Percentiles rank a stretch among this genome's conserved stretches.
Conservation (phyloP, 805 yeast genomes). For the Candida anglica region DNA sequence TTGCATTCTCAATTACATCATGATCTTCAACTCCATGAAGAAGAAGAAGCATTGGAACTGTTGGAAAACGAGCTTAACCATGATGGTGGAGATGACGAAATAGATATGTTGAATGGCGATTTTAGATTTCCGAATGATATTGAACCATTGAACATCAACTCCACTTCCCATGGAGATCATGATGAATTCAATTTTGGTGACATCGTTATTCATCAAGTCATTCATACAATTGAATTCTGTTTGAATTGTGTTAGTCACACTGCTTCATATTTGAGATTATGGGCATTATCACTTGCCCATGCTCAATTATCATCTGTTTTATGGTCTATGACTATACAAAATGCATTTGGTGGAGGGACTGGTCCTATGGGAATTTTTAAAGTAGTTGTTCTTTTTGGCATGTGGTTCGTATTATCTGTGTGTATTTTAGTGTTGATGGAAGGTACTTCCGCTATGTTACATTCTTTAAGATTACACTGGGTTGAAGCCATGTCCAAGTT, state of each 20-base stretch:
- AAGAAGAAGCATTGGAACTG: conserved; percentile 25
- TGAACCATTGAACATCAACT: conserved; percentile 25
- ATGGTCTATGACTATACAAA: conserved; percentile 72
- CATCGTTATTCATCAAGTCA: conserved; percentile 73
- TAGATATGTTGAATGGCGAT: conserved; percentile 17
- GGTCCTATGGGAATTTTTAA: conserved; percentile 54
- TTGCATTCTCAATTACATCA: conserved; percentile 27
- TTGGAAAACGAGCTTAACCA: conserved; percentile 8
- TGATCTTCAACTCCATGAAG: conserved; percentile 36
- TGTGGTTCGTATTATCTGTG: conserved; percentile 73
- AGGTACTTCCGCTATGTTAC: conserved; percentile 83
- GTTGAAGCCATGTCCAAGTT: conserved; percentile 80
- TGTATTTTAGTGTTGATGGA: conserved; percentile 73
- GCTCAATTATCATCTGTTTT: conserved; percentile 73
- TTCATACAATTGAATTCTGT: conserved; percentile 78
- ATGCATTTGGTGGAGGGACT: conserved; percentile 49
- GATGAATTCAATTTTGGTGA: conserved; percentile 52
- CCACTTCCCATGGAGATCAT: conserved; percentile 24
- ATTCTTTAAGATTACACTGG: conserved; percentile 75
- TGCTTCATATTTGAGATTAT: conserved; percentile 70
- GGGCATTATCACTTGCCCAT: conserved; percentile 79
- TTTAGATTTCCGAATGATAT: conserved; percentile 39
- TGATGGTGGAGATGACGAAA: conserved; percentile 13
- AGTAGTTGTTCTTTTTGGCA: conserved; percentile 60
- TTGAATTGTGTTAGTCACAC: conserved; percentile 77